phyloP scores from a whole-genome alignment of 108 stramenopile species.

The Phaeodactylum tricornutum region DNA sequence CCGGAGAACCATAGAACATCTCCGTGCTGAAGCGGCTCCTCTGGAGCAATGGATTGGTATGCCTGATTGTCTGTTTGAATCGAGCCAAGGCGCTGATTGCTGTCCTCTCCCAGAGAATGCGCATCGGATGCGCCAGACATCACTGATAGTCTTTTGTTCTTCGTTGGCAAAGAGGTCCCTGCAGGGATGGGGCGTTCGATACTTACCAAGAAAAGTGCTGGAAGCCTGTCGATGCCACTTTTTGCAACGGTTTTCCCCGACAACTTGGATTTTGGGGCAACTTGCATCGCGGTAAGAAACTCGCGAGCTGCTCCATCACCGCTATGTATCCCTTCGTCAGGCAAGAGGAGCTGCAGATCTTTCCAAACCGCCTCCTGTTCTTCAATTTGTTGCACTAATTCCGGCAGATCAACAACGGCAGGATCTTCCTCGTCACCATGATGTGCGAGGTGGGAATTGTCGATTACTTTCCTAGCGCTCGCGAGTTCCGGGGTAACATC shows the following conservation, averaged over 20 bases:
- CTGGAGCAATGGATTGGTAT: slow-evolving; percentile 18
- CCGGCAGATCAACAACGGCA: too few species aligned
- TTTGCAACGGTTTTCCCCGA: slow-evolving; percentile 36
- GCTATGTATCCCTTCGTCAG: slow-evolving; percentile 12
- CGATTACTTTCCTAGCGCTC: too few species aligned
- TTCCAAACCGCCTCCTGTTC: slow-evolving; percentile 34
- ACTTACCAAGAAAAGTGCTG: slow-evolving; percentile 60
- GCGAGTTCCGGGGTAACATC: too few species aligned
- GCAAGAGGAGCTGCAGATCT: slow-evolving; percentile 58
- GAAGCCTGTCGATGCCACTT: slow-evolving; percentile 49
- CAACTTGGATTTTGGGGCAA: slow-evolving; percentile 43
- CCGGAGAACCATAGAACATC: slow-evolving; percentile 79
- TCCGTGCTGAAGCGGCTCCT: slow-evolving; percentile 24
- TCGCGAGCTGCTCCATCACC: slow-evolving; percentile 29
- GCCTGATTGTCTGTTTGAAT: slow-evolving; percentile 1
- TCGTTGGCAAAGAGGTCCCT: background rate
- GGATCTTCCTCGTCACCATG: too few species aligned
- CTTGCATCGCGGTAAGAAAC: slow-evolving; percentile 65
- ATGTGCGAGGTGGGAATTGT: too few species aligned
- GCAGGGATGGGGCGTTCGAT: slow-evolving; percentile 84
- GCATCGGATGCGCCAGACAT: background rate
- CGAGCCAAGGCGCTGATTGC: background rate
- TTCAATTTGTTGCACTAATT: background rate
- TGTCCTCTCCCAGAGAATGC: background rate
- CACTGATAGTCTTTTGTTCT: background rate